Evolutionary conservation across 2,329 filamentous ascomycete genomes (phyloP), one percentile per base, ranked within the genome.

Genomic region (Orbilia blumenaviensis): DNA sequence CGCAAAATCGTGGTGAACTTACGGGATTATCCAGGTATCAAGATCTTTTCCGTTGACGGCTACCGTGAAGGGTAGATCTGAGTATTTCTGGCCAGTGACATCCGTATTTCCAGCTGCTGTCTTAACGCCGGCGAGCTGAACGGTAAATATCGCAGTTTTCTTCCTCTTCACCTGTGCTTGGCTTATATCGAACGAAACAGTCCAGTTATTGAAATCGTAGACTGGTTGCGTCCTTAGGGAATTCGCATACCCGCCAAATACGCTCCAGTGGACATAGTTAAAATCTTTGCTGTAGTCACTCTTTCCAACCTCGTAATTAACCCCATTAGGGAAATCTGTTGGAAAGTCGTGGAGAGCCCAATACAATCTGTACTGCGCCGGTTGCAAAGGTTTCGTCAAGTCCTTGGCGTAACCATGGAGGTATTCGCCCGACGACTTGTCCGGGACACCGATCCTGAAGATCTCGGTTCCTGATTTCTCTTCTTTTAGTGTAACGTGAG

Each of bases 221-320:
- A 46, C 48, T 14, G 68, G 84, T 84, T 18, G 84, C 82, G 44
- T 83, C 82, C 48, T 84, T 82, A 0, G 83, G 81, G 0, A 86
- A 83, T 80, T 88, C 86, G 0, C 83, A 86, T 27, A 86, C 83
- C 4, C 87, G 86, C 88, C 88, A 78, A 89, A 90, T 7, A 88
- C 87, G 68, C 86, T 87, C 89, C 88, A 90, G 80, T 90, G 89
- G 2, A 90, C 86, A 66, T 89, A 89, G 81, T 90, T 90, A 74
- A 89, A 83, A 78, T 89, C 87, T 9, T 82, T 80, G 0, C 81
- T 82, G 16, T 83, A 83, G 25, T 87, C 81, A 74, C 85, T 86
- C 79, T 85, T 81, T 8, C 88, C 88, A 0, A 90, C 85, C 12
- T 85, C 84, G 82, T 87, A 91, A 21, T 83, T 84, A 0, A 90